phyloP scores from a whole-genome alignment of 1,284 basidiomycete genomes.

The Ceratobasidium sp. region DNA sequence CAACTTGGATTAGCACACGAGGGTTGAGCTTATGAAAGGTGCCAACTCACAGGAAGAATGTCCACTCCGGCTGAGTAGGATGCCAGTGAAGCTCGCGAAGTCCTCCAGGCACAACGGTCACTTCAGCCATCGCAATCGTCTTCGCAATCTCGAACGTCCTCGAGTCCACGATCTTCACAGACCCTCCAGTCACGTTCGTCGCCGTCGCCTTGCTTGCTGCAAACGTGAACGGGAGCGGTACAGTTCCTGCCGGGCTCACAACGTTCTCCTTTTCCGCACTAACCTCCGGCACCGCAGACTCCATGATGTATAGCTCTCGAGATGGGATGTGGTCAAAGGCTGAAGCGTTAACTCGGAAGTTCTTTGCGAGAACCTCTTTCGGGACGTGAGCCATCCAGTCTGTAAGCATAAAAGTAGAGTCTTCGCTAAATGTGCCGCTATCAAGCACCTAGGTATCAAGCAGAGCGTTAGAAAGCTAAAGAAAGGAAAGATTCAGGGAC shows the following conservation, averaged over 20 bases:
- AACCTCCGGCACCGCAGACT: background rate
- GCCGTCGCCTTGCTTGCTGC: conserved; percentile 66
- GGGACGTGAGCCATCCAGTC: conserved; percentile 67
- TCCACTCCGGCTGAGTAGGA: conserved; percentile 51
- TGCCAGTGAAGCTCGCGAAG: conserved; percentile 62
- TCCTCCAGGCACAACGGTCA: background rate
- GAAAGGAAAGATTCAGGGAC: conserved; percentile 48
- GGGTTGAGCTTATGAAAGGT: background rate
- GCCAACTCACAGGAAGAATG: conserved; percentile 51
- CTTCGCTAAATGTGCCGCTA: conserved; percentile 75
- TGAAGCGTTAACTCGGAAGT: conserved; percentile 8
- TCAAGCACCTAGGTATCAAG: conserved; percentile 67
- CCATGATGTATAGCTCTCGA: too few species aligned
- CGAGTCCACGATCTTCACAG: conserved; percentile 3
- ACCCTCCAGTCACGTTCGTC: conserved; percentile 53
- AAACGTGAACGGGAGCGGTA: conserved; percentile 69
- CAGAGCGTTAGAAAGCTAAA: conserved; percentile 36
- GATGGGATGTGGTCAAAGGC: conserved; percentile 57
- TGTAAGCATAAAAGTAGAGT: conserved; percentile 73
- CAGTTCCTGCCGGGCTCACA: conserved; percentile 65
- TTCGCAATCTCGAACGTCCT: background rate
- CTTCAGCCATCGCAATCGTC: conserved; percentile 5
- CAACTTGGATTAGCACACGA: conserved; percentile 12
- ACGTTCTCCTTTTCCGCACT: conserved; percentile 54
- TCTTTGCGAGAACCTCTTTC: conserved; percentile 65